Percentiles rank a stretch among this genome's conserved stretches.
These are phyloP conservation scores for Entomortierella lignicola DNA, from an alignment of 192 early-diverging fungal genomes.

Conservation along the genomic window DNA sequence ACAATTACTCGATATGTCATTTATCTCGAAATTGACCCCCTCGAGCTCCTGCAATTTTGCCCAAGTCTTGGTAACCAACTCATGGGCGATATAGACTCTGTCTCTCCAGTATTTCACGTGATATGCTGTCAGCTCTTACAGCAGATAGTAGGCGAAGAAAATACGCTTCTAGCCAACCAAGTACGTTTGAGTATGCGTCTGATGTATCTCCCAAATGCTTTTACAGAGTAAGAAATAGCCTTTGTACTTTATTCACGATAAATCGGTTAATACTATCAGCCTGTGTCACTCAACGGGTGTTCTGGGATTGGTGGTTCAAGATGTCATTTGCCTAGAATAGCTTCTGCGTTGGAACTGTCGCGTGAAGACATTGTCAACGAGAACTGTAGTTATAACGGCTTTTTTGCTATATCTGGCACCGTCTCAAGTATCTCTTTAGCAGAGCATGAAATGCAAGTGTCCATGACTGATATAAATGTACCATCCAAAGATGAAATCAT, in stretches of 20 bases:
- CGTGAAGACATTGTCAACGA: conserved; percentile 15
- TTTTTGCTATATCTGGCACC: conserved; percentile 14
- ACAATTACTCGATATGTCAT: conserved; percentile 20
- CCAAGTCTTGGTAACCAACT: conserved; percentile 35
- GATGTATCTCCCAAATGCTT: conserved; percentile 12
- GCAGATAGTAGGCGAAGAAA: conserved; percentile 18
- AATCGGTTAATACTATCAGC: background rate
- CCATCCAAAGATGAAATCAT: no score
- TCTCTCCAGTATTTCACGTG: conserved; percentile 9
- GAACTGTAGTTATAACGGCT: conserved; percentile 7
- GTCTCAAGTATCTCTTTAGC: conserved; percentile 15
- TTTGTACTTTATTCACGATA: background rate
- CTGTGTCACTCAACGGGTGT: background rate
- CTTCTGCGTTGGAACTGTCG: background rate
- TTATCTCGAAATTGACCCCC: conserved; percentile 19
- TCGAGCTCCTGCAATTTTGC: conserved; percentile 25
- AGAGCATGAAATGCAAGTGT: conserved; percentile 34
- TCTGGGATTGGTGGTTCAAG: no score
- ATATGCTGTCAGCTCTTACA: conserved; percentile 37
- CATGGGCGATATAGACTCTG: conserved; percentile 9
- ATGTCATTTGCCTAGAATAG: conserved; percentile 13
- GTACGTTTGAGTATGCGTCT: conserved; percentile 29
- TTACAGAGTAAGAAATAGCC: conserved; percentile 16
- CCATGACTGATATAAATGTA: no score
- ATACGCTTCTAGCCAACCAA: conserved; percentile 31